Evolutionary conservation across 2,329 filamentous ascomycete species (phyloP), one percentile per base, ranked within the genome.

Genomic region (Epichloe elymi): DNA sequence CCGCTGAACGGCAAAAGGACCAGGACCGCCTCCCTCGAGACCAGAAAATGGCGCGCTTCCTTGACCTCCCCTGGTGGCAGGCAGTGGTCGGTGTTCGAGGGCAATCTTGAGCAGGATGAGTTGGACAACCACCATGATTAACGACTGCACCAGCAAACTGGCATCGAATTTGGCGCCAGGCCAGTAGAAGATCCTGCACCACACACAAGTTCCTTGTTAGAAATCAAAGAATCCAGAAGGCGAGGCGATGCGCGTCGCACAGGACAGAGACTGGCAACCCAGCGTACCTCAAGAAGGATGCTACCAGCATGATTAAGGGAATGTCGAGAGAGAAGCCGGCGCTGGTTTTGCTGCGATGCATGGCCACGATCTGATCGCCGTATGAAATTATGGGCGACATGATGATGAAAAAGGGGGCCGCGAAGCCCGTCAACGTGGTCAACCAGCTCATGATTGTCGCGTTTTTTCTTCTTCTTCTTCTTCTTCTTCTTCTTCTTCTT

Each of bases 241-340:
- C 6, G 20, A 23, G 20, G 45, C 45, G 45, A 19, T 5, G 45
- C 45, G 45, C 19, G 39, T 26, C 11, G 14, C 5, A 35, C 15
- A 30, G 23, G 23, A n/a, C 5, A 33, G 6, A 19, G 35, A 12
- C 4, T 2, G 42, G 4, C 11, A 19, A 47, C 39, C 45, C 39
- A 8, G 37, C 69, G 45, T 62, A 84, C 79, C 80, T 80, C 51
- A 84, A 68, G 50, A 85, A 68, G 3, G 81, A 85, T 30, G 82
- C 80, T 50, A 85, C 74, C 48, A 86, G 76, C 82, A 86, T 86
- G 55, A 86, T 86, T 52, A 86, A 69, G 35, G 82, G 82, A 43
- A 85, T 85, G 59, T 86, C 82, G 55, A 86, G 72, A 17, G 82
- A 85, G 67, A 85, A 85, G 51, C 82, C 81, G 14, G 78, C 79